Conservation (phyloP, 345 rosid species). For the Eucalyptus virginea region DNA sequence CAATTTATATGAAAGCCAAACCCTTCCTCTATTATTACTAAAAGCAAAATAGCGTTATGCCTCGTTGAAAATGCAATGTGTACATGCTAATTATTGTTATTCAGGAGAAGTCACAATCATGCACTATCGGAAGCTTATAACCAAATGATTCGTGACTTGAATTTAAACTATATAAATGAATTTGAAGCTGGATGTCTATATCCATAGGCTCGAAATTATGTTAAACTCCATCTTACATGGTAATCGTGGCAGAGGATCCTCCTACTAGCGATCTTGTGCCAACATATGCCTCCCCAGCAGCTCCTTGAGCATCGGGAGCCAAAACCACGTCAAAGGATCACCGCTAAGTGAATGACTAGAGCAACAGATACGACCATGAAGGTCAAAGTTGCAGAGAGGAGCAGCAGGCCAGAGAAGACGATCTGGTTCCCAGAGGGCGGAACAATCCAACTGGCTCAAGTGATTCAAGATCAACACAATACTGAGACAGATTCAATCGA, state of each 20-base stretch:
- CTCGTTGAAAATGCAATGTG: background rate
- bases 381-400: background rate
- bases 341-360: background rate
- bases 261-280: background rate
- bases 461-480: slow-evolving; percentile 1
- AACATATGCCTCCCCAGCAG: too few species aligned
- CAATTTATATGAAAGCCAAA: background rate
- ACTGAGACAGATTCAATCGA: background rate
- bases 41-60: background rate
- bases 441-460: background rate
- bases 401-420: background rate
- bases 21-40: background rate
- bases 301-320: too few species aligned
- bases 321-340: too few species aligned
- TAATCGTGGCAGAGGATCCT: background rate
- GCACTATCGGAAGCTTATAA: background rate
- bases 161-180: background rate
- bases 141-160: background rate
- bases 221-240: background rate
- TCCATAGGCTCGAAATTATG: too few species aligned
- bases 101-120: background rate
- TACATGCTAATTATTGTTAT: too few species aligned
- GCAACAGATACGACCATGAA: background rate
- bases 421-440: background rate
- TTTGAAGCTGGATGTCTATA: too few species aligned